A percentile compares a stretch with the other conserved stretches of the same genome.
Evolutionary conservation across 805 yeast species (phyloP).

Genomic region (Saturnispora diversa): DNA sequence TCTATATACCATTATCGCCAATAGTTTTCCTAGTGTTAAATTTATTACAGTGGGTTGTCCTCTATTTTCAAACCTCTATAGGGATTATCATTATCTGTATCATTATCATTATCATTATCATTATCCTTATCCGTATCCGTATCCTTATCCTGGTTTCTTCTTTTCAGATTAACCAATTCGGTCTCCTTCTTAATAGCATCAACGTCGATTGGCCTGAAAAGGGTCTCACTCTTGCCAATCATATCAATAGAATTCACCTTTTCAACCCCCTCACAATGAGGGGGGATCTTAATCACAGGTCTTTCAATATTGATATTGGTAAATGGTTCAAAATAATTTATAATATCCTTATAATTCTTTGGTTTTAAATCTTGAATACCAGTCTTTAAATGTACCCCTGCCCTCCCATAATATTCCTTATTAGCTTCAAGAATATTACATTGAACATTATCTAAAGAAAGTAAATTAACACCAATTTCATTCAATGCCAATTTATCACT

Average conservation of each 20-base stretch:
- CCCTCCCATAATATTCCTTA: not conserved
- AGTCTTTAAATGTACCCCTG: not conserved
- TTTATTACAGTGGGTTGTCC: no score
- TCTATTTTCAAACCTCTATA: conserved; percentile 18
- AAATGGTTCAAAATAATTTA: not conserved
- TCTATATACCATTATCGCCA: conserved; percentile 5
- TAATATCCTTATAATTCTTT: no score
- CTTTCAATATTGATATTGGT: not conserved
- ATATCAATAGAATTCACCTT: not conserved
- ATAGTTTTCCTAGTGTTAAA: no score
- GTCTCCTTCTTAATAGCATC: conserved; percentile 5
- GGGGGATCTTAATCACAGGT: not conserved
- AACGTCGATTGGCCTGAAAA: conserved; percentile 12
- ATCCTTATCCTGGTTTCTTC: conserved; percentile 6
- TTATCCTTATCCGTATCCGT: conserved; percentile 10
- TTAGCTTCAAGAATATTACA: conserved; percentile 3
- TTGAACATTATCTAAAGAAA: not conserved
- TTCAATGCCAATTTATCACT: conserved; percentile 3
- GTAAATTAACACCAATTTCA: conserved; percentile 10
- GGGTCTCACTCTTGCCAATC: not conserved
- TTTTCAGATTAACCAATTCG: conserved; percentile 15
- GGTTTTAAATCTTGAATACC: no score
- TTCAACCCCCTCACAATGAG: not conserved
- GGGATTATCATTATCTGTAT: conserved; percentile 11
- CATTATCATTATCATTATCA: no score